Evolutionary conservation across 345 rosid species (phyloP).

Genomic region (Eutrema heterophyllum): DNA sequence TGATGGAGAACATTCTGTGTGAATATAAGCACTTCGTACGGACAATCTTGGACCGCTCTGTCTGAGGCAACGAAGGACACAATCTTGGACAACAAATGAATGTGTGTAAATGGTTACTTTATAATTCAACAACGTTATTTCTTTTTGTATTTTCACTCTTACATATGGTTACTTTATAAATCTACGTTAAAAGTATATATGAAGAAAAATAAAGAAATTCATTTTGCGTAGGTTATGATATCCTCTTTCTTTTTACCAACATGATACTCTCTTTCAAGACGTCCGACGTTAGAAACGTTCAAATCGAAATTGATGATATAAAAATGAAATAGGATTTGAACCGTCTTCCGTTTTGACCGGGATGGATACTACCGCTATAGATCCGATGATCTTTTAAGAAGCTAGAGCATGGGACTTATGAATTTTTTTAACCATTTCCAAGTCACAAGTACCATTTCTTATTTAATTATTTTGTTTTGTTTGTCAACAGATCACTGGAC

Average conservation of each 20-base stretch:
- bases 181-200: background rate
- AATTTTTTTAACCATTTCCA: background rate
- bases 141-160: background rate
- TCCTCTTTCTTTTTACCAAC: too few species aligned
- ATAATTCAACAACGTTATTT: background rate
- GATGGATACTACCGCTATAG: background rate
- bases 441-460: background rate
- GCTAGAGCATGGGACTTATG: constrained; percentile 8
- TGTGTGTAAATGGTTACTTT: constrained; percentile 7
- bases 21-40: too few species aligned
- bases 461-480: too few species aligned
- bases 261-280: background rate
- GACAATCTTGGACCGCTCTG: too few species aligned
- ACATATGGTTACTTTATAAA: constrained; percentile 3
- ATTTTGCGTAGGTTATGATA: too few species aligned
- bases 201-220: too few species aligned
- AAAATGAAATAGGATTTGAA: constrained; percentile 3
- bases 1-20: too few species aligned
- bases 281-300: background rate
- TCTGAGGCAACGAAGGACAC: too few species aligned
- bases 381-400: background rate
- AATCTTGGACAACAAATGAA: too few species aligned
- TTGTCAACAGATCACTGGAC: too few species aligned
- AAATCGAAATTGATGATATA: background rate
- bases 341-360: constrained; percentile 8